Conservation (phyloP, 495 filamentous ascomycete species). For the Penicillium subrubescens region DNA sequence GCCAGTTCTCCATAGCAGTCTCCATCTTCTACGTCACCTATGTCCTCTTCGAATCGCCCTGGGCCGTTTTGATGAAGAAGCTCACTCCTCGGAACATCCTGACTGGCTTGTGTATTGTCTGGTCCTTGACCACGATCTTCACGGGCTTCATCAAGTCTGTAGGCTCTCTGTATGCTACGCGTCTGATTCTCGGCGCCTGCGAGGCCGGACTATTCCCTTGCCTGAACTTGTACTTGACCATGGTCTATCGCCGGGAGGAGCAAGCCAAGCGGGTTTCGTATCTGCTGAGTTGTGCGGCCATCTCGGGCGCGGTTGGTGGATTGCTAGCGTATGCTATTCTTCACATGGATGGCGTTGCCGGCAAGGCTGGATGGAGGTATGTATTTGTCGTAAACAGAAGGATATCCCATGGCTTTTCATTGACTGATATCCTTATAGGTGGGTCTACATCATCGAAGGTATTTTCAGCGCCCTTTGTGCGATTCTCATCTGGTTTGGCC, state of each 20-base stretch:
- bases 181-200: conserved; percentile 62
- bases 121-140: conserved; percentile 56
- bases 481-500: conserved; percentile 53
- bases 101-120: conserved; percentile 45
- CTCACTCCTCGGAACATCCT: conserved; percentile 46
- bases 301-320: conserved; percentile 48
- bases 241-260: conserved; percentile 52
- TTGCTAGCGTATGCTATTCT: conserved; percentile 49
- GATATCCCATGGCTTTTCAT: neutral
- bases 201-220: conserved; percentile 75
- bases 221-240: conserved; percentile 53
- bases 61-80: conserved; percentile 50
- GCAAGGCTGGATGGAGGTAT: conserved; percentile 47
- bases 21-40: conserved; percentile 58
- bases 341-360: conserved; percentile 46
- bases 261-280: conserved; percentile 47
- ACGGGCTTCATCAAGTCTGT: conserved; percentile 55
- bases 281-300: conserved; percentile 45
- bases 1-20: conserved; percentile 49
- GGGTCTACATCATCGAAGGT: conserved; percentile 59
- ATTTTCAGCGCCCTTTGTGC: conserved; percentile 52
- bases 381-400: neutral
- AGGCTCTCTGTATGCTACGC: conserved; percentile 53
- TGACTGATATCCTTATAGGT: conserved; percentile 24
- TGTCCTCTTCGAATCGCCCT: conserved; percentile 47